Conservation (phyloP, 2,329 filamentous ascomycete species). For the Clarireedia hainanense region DNA sequence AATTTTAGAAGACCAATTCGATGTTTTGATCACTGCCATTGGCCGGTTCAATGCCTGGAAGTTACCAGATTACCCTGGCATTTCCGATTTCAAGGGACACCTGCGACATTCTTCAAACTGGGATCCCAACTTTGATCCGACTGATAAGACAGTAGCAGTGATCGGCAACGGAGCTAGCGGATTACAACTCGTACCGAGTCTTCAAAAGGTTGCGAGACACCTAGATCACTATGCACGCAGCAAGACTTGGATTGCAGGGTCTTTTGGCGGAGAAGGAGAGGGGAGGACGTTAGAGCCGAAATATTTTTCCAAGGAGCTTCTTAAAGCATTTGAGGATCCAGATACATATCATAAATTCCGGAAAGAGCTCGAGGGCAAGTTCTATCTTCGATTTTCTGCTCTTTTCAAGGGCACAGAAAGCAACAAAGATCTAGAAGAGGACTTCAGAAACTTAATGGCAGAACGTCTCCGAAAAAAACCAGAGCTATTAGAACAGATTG, state of each 20-base stretch:
- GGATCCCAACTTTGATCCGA: constrained; percentile 43
- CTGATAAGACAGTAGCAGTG: constrained; percentile 39
- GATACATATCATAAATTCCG: constrained; percentile 52
- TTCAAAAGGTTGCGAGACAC: constrained; percentile 26
- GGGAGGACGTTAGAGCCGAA: constrained; percentile 39
- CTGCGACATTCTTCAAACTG: constrained; percentile 54
- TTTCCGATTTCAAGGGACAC: constrained; percentile 38
- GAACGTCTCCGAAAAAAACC: constrained; percentile 35
- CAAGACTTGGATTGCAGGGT: constrained; percentile 52
- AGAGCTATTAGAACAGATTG: constrained; percentile 24
- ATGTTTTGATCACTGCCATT: constrained; percentile 55
- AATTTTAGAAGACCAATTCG: constrained; percentile 39
- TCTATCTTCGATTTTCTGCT: constrained; percentile 49
- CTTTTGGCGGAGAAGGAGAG: constrained; percentile 32
- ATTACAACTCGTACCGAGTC: constrained; percentile 42
- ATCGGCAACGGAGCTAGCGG: constrained; percentile 44
- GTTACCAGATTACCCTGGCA: constrained; percentile 51
- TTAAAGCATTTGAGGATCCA: constrained; percentile 47
- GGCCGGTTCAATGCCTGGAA: constrained; percentile 62
- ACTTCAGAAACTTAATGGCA: constrained; percentile 34
- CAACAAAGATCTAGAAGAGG: constrained; percentile 29
- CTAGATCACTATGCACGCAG: constrained; percentile 32
- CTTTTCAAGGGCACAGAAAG: constrained; percentile 42
- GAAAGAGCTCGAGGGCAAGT: constrained; percentile 50
- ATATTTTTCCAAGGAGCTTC: constrained; percentile 43